phyloP scores from a whole-genome alignment of 1,284 basidiomycete genomes.

The Afroboletus lepidellus region DNA sequence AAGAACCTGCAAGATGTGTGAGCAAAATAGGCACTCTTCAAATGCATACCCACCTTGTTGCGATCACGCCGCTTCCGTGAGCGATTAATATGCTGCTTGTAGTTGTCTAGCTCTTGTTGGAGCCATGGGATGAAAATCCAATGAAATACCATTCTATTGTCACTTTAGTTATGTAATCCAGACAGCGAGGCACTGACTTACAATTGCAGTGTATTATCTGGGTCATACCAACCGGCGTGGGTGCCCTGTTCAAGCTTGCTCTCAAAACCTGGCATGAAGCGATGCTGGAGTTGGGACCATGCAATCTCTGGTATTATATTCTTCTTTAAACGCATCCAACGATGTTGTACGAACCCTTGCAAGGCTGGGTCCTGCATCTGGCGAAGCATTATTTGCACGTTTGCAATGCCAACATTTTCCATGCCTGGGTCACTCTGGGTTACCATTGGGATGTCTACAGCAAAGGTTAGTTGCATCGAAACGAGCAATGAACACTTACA shows the following conservation, averaged over 20 bases:
- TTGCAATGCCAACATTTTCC: slow-evolving; percentile 30
- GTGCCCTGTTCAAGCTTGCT: not conserved
- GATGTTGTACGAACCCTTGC: not conserved
- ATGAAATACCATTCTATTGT: not conserved
- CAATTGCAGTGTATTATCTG: not conserved
- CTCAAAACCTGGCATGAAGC: not conserved
- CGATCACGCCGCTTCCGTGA: not conserved
- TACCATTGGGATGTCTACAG: slow-evolving; percentile 10
- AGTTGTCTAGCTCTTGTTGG: not conserved
- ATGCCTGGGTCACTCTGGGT: slow-evolving; percentile 31
- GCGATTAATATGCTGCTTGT: not conserved
- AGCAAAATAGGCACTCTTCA: not conserved
- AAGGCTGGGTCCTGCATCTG: slow-evolving; percentile 2
- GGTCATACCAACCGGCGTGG: not conserved
- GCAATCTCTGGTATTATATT: slow-evolving; percentile 7
- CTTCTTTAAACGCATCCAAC: slow-evolving; percentile 3
- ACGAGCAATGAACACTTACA: slow-evolving; percentile 1
- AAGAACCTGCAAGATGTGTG: not conserved
- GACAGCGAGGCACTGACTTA: not conserved
- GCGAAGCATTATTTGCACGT: slow-evolving; percentile 24
- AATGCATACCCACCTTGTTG: not conserved
- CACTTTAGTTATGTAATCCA: no score
- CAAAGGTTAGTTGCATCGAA: no score
- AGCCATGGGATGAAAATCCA: slow-evolving; percentile 2
- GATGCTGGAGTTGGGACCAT: not conserved